These are phyloP conservation scores for Cyclotella atomus DNA, from an alignment of 108 stramenopile genomes.

Conservation along the genomic window DNA sequence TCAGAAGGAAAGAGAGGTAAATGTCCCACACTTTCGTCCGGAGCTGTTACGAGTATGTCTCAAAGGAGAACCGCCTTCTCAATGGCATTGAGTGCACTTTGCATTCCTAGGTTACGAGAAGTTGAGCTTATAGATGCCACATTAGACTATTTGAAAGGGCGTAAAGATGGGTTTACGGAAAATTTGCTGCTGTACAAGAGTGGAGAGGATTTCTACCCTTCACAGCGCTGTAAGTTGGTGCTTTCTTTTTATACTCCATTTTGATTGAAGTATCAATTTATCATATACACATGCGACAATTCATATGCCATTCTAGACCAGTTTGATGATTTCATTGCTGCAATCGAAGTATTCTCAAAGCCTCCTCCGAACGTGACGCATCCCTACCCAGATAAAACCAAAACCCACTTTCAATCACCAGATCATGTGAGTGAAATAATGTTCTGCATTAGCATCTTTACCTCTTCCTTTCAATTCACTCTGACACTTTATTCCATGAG, in stretches of 20 bases:
- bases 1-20: neutral
- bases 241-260: neutral
- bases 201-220: constrained; percentile 12
- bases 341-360: constrained; percentile 22
- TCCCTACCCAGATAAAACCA: constrained; percentile 15
- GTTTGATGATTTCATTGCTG: constrained; percentile 34
- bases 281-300: neutral
- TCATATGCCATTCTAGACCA: neutral
- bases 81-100: constrained; percentile 23
- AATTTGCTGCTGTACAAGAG: constrained; percentile 39
- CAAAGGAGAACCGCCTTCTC: constrained; percentile 28
- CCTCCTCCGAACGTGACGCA: constrained; percentile 11
- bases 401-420: neutral
- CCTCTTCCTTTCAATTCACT: constrained; percentile 16
- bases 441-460: constrained; percentile 9
- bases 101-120: constrained; percentile 16
- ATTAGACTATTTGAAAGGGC: constrained; percentile 33
- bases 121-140: constrained; percentile 26
- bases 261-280: neutral
- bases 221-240: constrained; percentile 21
- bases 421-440: too few relatives aligned
- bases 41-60: constrained; percentile 17
- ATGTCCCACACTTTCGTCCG: neutral
- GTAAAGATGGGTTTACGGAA: constrained; percentile 22
- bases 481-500: too few relatives aligned